phyloP scores from a whole-genome alignment of 441 rosid species.

The Erysimum cheiri region DNA sequence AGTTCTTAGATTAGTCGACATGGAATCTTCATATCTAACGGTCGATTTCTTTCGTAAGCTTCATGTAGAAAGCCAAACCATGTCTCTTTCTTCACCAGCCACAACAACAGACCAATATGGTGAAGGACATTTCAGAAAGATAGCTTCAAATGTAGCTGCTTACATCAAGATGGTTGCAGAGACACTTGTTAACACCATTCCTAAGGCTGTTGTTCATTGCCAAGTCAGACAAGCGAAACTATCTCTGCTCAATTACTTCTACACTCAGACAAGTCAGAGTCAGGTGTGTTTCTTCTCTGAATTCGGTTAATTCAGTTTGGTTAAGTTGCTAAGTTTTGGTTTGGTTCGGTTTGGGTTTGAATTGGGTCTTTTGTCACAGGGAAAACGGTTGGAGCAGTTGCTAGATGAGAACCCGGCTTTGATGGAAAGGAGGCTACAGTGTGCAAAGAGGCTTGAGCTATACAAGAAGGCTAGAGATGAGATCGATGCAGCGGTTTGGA shows the following conservation, averaged over 20 bases:
- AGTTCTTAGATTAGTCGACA: constrained; percentile 72
- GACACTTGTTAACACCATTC: constrained; percentile 70
- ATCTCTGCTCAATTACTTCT: constrained; percentile 74
- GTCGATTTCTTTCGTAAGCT: constrained; percentile 86
- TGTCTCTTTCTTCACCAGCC: constrained; percentile 24
- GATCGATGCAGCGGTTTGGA: constrained; percentile 89
- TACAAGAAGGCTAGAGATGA: constrained; percentile 94
- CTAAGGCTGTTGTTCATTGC: constrained; percentile 84
- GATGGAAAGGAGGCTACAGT: constrained; percentile 85
- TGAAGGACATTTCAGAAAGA: constrained; percentile 74
- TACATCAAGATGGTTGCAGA: constrained; percentile 80
- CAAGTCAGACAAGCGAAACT: constrained; percentile 82
- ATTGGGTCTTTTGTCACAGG: constrained; percentile 43
- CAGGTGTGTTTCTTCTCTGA: constrained; percentile 55
- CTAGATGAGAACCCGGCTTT: constrained; percentile 86
- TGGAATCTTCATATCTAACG: constrained; percentile 90
- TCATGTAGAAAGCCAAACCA: constrained; percentile 50
- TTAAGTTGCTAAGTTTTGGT: constrained; percentile 11
- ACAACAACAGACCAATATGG: constrained; percentile 55
- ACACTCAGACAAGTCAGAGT: constrained; percentile 61
- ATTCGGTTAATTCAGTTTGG: not conserved
- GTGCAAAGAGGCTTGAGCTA: constrained; percentile 83
- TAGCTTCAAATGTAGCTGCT: constrained; percentile 74
- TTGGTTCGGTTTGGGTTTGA: constrained; percentile 12
- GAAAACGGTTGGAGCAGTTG: constrained; percentile 63